These are phyloP conservation scores for Imleria badia DNA, from an alignment of 768 basidiomycete species.

Conservation along the genomic window DNA sequence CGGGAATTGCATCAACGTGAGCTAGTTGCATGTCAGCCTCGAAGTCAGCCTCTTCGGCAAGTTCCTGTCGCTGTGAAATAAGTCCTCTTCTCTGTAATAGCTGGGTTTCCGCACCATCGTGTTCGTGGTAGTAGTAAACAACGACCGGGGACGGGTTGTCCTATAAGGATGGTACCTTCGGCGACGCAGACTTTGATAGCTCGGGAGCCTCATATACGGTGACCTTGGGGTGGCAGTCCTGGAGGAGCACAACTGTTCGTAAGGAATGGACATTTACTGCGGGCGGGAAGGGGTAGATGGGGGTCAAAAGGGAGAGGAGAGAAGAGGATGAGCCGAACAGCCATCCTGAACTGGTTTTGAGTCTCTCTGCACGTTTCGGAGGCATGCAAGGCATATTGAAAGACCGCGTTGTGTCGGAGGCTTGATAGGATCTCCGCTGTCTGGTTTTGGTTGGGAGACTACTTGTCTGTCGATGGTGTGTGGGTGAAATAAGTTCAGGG, in stretches of 20 bases:
- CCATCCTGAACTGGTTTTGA: constrained; percentile 16
- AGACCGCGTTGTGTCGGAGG: constrained; percentile 25
- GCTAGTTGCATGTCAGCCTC: background rate
- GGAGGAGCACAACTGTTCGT: constrained; percentile 11
- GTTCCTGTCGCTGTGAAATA: constrained; percentile 13
- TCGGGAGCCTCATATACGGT: constrained; percentile 24
- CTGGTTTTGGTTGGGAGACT: constrained; percentile 19
- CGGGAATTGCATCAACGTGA: background rate
- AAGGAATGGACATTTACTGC: constrained; percentile 22
- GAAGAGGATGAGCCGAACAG: background rate
- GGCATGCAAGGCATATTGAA: constrained; percentile 24
- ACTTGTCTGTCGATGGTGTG: constrained; percentile 10
- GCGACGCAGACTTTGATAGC: constrained; percentile 15
- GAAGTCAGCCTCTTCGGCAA: constrained; percentile 8
- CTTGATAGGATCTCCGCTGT: constrained; percentile 23
- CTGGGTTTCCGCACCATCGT: constrained; percentile 8
- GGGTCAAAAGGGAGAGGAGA: background rate
- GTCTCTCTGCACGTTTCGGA: constrained; percentile 23
- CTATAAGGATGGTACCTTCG: constrained; percentile 25
- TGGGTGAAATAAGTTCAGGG: constrained; percentile 11
- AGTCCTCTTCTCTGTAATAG: background rate
- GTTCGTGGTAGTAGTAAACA: background rate
- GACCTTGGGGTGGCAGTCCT: constrained; percentile 2
- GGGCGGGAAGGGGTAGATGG: background rate
- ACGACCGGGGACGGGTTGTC: background rate